A percentile compares a stretch with the other conserved stretches of the same genome.
Conservation (phyloP, 1,139 yeast genomes). For the Sugiyamaella japonica region DNA sequence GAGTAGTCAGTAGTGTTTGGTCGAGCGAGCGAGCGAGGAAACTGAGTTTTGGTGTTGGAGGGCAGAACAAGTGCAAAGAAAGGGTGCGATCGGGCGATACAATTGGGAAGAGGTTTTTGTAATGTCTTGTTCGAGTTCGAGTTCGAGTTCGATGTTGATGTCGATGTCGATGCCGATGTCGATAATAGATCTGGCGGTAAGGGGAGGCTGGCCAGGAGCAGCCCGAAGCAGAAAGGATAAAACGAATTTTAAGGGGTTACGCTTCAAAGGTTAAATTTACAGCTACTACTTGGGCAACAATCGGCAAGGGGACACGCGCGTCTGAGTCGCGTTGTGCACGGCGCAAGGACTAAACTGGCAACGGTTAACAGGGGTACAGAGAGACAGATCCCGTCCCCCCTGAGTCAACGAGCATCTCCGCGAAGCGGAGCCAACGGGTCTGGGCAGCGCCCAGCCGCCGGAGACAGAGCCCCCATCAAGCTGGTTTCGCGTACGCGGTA, state of each 20-base stretch:
- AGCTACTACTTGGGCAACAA: constrained; percentile 2
- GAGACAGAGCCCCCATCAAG: constrained; percentile 4
- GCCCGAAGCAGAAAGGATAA: not conserved
- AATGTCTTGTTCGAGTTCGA: too few relatives aligned
- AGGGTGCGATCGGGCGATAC: too few relatives aligned
- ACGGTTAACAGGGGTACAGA: not conserved
- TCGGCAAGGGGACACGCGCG: constrained; percentile 10
- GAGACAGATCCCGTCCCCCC: not conserved
- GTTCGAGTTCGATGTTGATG: not conserved
- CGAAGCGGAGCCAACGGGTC: constrained; percentile 5
- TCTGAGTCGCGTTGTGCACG: constrained; percentile 9
- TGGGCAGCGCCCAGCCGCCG: constrained; percentile 16
- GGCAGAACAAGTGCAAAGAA: too few relatives aligned
- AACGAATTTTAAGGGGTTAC: constrained; percentile 10
- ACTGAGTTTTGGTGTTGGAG: too few relatives aligned
- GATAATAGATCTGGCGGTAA: not conserved
- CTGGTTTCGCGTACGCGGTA: constrained; percentile 56
- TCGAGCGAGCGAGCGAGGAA: not conserved
- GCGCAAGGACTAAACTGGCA: not conserved
- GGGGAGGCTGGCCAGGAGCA: not conserved
- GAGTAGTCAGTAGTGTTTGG: not conserved
- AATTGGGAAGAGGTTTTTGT: too few relatives aligned
- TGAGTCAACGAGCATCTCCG: not conserved
- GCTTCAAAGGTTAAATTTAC: constrained; percentile 12
- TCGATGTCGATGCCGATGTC: not conserved